Percentiles rank a stretch among this genome's conserved stretches.
Conservation (phyloP, 176 grass and related monocot genomes). For the Lolium rigidum region DNA sequence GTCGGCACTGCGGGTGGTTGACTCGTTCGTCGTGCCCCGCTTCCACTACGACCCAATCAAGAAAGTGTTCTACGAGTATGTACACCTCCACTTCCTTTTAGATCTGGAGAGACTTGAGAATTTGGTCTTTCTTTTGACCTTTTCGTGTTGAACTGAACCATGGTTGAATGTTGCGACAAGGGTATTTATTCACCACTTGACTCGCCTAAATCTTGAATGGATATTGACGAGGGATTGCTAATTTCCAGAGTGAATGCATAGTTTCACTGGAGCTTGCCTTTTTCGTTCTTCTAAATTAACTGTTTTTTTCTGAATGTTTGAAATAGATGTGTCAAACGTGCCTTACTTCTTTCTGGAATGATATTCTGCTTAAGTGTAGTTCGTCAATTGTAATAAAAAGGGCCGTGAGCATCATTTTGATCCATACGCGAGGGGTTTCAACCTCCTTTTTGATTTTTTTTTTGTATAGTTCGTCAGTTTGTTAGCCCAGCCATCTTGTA, state of each 20-base stretch:
- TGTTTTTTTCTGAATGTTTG: not conserved
- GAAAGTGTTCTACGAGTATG: constrained; percentile 96
- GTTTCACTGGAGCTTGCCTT: not conserved
- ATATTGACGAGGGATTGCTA: not conserved
- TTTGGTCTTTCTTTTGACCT: not conserved
- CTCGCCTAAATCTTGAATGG: not conserved
- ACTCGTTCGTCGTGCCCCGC: constrained; percentile 75
- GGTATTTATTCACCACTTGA: not conserved
- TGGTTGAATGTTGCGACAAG: not conserved
- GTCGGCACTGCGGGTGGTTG: constrained; percentile 70
- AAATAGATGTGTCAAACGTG: not conserved
- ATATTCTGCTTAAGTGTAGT: not conserved
- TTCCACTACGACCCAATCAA: constrained; percentile 87
- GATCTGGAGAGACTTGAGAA: constrained; percentile 8
- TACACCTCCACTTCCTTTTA: constrained; percentile 25
- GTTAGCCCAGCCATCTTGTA: not conserved
- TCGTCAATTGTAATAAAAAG: not conserved
- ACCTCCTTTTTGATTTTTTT: no score
- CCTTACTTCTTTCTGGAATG: not conserved
- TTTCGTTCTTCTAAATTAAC: not conserved
- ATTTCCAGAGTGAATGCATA: not conserved
- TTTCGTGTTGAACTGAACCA: not conserved
- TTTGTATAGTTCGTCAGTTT: no score
- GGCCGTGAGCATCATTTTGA: no score
- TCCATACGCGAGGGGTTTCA: no score